Evolutionary conservation across 176 grass and related monocot genomes (phyloP), one percentile per base, ranked within the genome.

Genomic region (Musa itinerans): DNA sequence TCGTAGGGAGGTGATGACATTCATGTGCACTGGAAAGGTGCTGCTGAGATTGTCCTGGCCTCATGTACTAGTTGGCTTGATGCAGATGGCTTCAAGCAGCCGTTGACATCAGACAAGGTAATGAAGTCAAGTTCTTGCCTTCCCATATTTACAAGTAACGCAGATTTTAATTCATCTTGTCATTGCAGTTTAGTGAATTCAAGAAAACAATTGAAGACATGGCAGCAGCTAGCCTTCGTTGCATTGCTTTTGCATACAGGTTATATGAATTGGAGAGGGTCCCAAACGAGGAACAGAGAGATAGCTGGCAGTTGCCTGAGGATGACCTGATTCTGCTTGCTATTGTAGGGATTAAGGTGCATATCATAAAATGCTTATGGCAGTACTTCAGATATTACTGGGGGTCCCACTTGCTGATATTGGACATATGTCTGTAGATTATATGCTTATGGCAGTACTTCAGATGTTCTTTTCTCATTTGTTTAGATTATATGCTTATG

Each of bases 1-100:
- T 43, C 85, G 52, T 62, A 98, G 95, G 84, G 65, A 84, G 88
- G 71, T 78, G 67, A 84, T 74, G 86, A 91, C 50, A 83, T 98
- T 68, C 95, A 89, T 81, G 73, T 98, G 48, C 89, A 98, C 78
- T 98, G 90, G 90, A 98, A 98, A 89, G 95, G 95, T 68, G 95
- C 95, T 21, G 95, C 90, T 78, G 95, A 98, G 82, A 89, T 98
- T 80, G 84, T 98, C 85, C 76, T 98, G 68, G 83, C 85, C 34
- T 85, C 88, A 66, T 98, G 95, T 82, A 89, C 86, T 8, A 56
- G 61, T 74, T 98, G 88, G 90, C 6, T 98, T 80, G 90, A 91
- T 65, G 43, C 65, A 55, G 86, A 86, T 82, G 90, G 90, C 64
- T 86, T 80, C 8, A 87, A 81, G 56, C 80, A 91, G 16, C 53